A percentile compares a stretch with the other conserved stretches of the same genome.
Conservation (phyloP, 2,329 filamentous ascomycete genomes). For the Aotearoamyces nothofagi region DNA sequence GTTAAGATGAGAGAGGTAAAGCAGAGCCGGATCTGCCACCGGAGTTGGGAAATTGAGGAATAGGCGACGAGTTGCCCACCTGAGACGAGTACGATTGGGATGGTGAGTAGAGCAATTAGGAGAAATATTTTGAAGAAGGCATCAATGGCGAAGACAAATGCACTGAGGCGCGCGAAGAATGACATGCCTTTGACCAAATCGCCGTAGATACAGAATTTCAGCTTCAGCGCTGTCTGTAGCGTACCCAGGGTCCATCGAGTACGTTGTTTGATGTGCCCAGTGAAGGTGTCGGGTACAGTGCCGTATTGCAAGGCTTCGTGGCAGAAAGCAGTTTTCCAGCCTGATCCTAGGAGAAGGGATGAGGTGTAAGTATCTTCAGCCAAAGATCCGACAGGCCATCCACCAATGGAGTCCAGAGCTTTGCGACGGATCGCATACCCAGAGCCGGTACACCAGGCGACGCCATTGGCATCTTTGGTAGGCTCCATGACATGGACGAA, state of each 20-base stretch:
- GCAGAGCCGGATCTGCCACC: slow-evolving; percentile 40
- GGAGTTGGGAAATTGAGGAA: slow-evolving; percentile 33
- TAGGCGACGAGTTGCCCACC: slow-evolving; percentile 42
- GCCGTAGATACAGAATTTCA: slow-evolving; percentile 43
- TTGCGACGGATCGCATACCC: slow-evolving; percentile 43
- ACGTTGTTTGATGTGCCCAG: slow-evolving; percentile 39
- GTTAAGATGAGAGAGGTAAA: slow-evolving; percentile 34
- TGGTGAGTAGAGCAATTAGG: slow-evolving; percentile 37
- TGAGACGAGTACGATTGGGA: slow-evolving; percentile 41
- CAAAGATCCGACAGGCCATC: slow-evolving; percentile 42
- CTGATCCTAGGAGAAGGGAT: slow-evolving; percentile 39
- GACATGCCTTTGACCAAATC: slow-evolving; percentile 36
- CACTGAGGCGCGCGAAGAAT: slow-evolving; percentile 39
- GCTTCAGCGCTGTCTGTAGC: slow-evolving; percentile 42
- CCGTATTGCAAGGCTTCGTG: slow-evolving; percentile 46
- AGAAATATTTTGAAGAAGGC: slow-evolving; percentile 40
- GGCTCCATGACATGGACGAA: slow-evolving; percentile 38
- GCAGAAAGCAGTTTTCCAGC: slow-evolving; percentile 46
- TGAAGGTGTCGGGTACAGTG: slow-evolving; percentile 39
- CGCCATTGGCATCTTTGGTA: slow-evolving; percentile 28
- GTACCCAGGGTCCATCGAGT: slow-evolving; percentile 43
- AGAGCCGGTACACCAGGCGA: slow-evolving; percentile 50
- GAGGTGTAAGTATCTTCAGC: slow-evolving; percentile 47
- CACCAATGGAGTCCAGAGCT: slow-evolving; percentile 44
- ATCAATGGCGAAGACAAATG: slow-evolving; percentile 39